Evolutionary conservation across 768 basidiomycete species (phyloP).

Genomic region (Trametes gibbosa): DNA sequence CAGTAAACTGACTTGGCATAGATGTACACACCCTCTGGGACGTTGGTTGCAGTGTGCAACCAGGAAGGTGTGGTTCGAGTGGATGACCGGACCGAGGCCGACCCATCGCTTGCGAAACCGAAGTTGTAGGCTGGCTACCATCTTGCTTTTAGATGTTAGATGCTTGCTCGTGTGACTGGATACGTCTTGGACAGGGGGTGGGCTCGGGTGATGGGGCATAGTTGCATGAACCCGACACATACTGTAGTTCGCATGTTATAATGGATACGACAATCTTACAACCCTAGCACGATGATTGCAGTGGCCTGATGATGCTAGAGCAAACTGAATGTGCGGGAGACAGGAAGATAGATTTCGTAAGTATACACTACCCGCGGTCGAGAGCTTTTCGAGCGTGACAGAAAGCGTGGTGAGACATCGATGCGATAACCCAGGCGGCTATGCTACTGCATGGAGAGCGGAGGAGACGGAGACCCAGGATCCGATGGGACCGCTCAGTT

Average conservation of each 20-base stretch:
- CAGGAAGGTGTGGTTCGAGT: slow-evolving; percentile 79
- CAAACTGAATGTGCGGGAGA: slow-evolving; percentile 8
- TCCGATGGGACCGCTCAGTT: slow-evolving; percentile 42
- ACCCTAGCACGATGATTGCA: neutral
- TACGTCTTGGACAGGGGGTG: neutral
- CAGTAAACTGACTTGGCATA: slow-evolving; percentile 25
- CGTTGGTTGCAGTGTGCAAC: slow-evolving; percentile 68
- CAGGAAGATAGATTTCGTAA: slow-evolving; percentile 18
- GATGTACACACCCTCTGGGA: slow-evolving; percentile 69
- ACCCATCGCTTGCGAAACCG: slow-evolving; percentile 23
- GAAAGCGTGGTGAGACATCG: slow-evolving; percentile 18
- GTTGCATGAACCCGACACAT: neutral
- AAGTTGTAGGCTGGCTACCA: slow-evolving; percentile 34
- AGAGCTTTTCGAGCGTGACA: slow-evolving; percentile 20
- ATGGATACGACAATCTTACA: neutral
- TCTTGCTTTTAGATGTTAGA: neutral
- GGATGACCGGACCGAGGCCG: slow-evolving; percentile 14
- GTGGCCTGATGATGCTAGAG: neutral
- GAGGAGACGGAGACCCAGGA: slow-evolving; percentile 8
- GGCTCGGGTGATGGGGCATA: neutral
- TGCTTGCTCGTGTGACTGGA: neutral
- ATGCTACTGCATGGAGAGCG: slow-evolving; percentile 17
- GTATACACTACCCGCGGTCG: slow-evolving; percentile 22
- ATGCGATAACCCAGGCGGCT: slow-evolving; percentile 14
- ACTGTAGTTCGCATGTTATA: slow-evolving; percentile 5